These are phyloP conservation scores for Leishmania aethiopica DNA, from an alignment of 208 protist genomes.

Conservation along the genomic window DNA sequence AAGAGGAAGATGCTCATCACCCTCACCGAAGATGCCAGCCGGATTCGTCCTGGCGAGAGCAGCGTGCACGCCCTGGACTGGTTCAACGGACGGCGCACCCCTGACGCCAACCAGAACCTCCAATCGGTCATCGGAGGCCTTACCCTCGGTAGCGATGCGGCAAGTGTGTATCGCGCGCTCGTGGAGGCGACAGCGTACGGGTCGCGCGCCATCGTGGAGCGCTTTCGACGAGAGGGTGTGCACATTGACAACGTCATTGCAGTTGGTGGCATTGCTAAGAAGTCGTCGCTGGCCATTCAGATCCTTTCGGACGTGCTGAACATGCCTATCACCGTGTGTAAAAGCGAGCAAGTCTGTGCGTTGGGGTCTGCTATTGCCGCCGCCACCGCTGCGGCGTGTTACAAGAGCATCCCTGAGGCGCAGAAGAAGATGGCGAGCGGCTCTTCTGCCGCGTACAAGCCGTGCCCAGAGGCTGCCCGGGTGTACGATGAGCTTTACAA, in stretches of 20 bases:
- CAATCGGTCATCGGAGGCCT: slow-evolving; percentile 47
- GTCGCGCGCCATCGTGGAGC: slow-evolving; percentile 58
- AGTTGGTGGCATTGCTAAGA: slow-evolving; percentile 59
- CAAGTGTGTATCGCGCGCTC: slow-evolving; percentile 43
- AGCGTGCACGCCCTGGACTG: slow-evolving; percentile 53
- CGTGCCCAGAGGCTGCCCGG: slow-evolving; percentile 16
- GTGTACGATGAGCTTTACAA: slow-evolving; percentile 46
- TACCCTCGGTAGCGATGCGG: slow-evolving; percentile 49
- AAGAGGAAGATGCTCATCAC: slow-evolving; percentile 32
- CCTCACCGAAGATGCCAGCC: slow-evolving; percentile 33
- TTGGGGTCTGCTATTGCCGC: slow-evolving; percentile 55
- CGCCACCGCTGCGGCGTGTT: slow-evolving; percentile 52
- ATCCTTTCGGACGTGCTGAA: slow-evolving; percentile 55
- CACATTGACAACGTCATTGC: slow-evolving; percentile 65
- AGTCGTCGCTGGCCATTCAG: slow-evolving; percentile 51
- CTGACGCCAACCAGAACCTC: slow-evolving; percentile 55
- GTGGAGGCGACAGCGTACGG: slow-evolving; percentile 60
- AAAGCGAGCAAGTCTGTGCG: slow-evolving; percentile 53
- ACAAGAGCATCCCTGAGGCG: slow-evolving; percentile 41
- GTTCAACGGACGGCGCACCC: slow-evolving; percentile 70
- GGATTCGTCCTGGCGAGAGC: slow-evolving; percentile 21
- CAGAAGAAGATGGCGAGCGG: slow-evolving; percentile 49
- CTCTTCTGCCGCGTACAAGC: slow-evolving; percentile 38
- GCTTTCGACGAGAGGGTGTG: slow-evolving; percentile 49
- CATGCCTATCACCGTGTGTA: slow-evolving; percentile 58